phyloP scores from a whole-genome alignment of 805 yeast genomes.

The Saccharomycopsis javanensis region DNA sequence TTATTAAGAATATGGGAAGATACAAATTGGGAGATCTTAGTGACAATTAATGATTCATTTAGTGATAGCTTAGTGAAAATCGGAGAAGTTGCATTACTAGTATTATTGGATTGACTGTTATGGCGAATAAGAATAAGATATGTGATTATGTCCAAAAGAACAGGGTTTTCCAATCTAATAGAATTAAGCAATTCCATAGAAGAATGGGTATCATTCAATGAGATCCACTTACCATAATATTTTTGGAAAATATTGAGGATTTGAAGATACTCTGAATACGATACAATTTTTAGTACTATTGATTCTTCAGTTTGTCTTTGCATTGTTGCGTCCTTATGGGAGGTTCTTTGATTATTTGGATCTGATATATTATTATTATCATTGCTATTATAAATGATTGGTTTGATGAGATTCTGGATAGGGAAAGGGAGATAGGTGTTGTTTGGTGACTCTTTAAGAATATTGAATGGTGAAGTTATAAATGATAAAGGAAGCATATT shows the following conservation, averaged over 20 bases:
- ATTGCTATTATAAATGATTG: conserved; percentile 9
- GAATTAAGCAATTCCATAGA: conserved; percentile 33
- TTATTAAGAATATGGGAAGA: conserved; percentile 25
- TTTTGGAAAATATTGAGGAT: conserved; percentile 41
- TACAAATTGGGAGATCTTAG: conserved; percentile 20
- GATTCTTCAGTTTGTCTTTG: not conserved
- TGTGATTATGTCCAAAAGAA: conserved; percentile 27
- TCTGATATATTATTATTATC: not conserved
- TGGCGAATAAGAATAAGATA: not conserved
- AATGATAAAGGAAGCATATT: conserved; percentile 28
- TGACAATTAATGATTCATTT: conserved; percentile 34
- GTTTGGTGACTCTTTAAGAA: conserved; percentile 26
- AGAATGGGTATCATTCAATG: conserved; percentile 38
- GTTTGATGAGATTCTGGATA: conserved; percentile 25
- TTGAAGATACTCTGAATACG: conserved; percentile 29
- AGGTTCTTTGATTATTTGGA: not conserved
- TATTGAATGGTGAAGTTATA: conserved; percentile 33
- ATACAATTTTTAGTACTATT: not conserved
- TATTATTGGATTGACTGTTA: not conserved
- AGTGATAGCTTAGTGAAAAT: conserved; percentile 29
- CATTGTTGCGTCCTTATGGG: not conserved
- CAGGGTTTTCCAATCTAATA: conserved; percentile 36
- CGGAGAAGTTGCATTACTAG: not conserved
- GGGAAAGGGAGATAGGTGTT: conserved; percentile 26
- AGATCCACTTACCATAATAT: conserved; percentile 52